Base-by-base conservation (phyloP, 2,329 filamentous ascomycete genomes). In the Aphanocladium album region DNA sequence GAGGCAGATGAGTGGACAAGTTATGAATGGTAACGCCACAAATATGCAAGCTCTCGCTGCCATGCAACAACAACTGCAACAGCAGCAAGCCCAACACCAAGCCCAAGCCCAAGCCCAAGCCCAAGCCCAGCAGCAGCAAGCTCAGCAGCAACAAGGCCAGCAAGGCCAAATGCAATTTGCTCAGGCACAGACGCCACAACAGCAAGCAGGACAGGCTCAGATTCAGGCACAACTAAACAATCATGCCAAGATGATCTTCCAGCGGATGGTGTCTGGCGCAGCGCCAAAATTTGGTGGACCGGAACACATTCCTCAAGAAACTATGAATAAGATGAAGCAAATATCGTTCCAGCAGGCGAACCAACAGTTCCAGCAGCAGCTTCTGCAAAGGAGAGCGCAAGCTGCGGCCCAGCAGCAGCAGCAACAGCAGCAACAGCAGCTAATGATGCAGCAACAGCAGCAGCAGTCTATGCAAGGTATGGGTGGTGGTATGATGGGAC, bases 401-500 rank as follows among this genome's bases (percentile, higher is more conserved):
- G 35, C 37, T 45, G 19, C 72, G 75, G 67, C 65, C 65, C 71
- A 61, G 30, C 64, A 66, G 43, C 65, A 62, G 17, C 74, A 76
- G 30, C 67, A 65, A 65, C 71, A 61, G 27, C 64, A 66, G 43
- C 65, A 62, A 16, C 74, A 76, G 30, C 70, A 72, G 53, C 67
- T 71, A 54, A 65, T 73, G 65, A 62, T 72, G 67, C 74, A 76
- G 62, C 67, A 73, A 39, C 67, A 70, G 54, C 74, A 78, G 64
- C 74, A 78, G 64, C 72, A 72, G 55, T 72, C 74, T 35, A 79
- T 83, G 75, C 79, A 82, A 62, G 78, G 78, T 7, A 83, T 83
- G 75, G 83, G 84, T 77, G 76, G 79, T 57, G 76, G 77, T 27
- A 83, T 84, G 77, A 81, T 82, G 79, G 77, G 77, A 14, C 74